These are phyloP conservation scores for Aspergillus udagawae DNA, from an alignment of 2,329 filamentous ascomycete species.

Conservation along the genomic window DNA sequence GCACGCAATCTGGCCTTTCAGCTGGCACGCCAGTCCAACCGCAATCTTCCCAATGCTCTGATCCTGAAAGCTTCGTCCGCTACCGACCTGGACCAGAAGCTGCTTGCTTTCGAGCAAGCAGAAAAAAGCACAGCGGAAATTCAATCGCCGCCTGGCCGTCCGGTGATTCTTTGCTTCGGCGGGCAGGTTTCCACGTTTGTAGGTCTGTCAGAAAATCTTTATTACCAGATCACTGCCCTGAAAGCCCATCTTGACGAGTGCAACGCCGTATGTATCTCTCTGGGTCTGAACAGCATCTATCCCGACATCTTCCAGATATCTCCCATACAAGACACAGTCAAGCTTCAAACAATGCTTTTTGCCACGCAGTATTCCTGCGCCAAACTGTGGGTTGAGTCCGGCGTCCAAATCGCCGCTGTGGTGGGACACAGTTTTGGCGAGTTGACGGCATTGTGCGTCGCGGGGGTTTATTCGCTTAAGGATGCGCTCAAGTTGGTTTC, in stretches of 20 bases:
- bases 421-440: constrained; percentile 41
- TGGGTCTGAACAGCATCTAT: constrained; percentile 33
- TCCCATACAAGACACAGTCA: constrained; percentile 16
- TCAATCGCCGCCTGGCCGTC: neutral
- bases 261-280: constrained; percentile 10
- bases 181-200: neutral
- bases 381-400: constrained; percentile 36
- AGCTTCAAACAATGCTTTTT: constrained; percentile 36
- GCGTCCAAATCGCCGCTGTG: constrained; percentile 29
- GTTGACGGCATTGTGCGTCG: constrained; percentile 33
- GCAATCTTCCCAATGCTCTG: neutral
- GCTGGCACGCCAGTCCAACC: constrained; percentile 1
- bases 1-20: constrained; percentile 1
- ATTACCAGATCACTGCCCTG: neutral
- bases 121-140: neutral
- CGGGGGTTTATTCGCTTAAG: constrained; percentile 24
- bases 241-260: neutral
- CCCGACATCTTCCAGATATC: constrained; percentile 26
- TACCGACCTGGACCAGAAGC: neutral
- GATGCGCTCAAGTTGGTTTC: constrained; percentile 28
- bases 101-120: neutral
- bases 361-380: constrained; percentile 38
- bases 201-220: neutral
- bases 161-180: neutral
- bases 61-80: neutral